Percentiles rank a stretch among this genome's conserved stretches.
Evolutionary conservation across 345 rosid species (phyloP).

Genomic region (Rubroshorea leprosula): DNA sequence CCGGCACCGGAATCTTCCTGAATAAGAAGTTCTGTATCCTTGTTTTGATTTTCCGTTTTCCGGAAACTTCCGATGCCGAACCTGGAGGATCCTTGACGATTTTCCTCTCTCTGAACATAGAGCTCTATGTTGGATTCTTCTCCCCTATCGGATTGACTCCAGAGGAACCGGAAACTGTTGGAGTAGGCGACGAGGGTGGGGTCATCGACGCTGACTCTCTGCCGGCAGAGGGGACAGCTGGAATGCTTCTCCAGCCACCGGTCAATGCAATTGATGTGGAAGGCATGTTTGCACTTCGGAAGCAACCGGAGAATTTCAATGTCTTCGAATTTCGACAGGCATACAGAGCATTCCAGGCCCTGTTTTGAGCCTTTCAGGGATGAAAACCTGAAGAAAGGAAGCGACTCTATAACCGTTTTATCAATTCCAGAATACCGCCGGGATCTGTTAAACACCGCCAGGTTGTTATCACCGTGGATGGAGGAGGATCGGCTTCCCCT

Average conservation of each 20-base stretch:
- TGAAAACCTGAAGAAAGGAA: constrained; percentile 84
- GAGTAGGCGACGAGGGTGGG: constrained; percentile 41
- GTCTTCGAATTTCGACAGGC: constrained; percentile 78
- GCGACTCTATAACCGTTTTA: constrained; percentile 63
- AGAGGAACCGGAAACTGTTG: constrained; percentile 46
- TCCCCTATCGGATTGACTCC: constrained; percentile 36
- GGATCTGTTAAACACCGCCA: constrained; percentile 22
- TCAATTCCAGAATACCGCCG: constrained; percentile 73
- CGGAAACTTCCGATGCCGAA: constrained; percentile 73
- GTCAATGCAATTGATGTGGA: constrained; percentile 78
- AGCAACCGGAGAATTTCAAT: constrained; percentile 63
- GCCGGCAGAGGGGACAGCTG: constrained; percentile 80
- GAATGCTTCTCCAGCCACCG: constrained; percentile 90
- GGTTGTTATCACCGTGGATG: constrained; percentile 6
- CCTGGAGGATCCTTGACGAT: constrained; percentile 47
- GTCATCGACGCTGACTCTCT: constrained; percentile 50
- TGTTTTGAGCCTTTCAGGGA: constrained; percentile 63
- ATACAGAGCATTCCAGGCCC: constrained; percentile 87
- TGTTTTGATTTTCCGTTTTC: constrained; percentile 29
- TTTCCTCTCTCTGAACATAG: constrained; percentile 63
- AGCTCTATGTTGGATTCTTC: constrained; percentile 57
- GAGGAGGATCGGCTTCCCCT: constrained; percentile 17
- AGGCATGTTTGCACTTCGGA: constrained; percentile 85
- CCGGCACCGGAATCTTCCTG: constrained; percentile 24
- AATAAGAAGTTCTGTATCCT: constrained; percentile 21